Base-by-base conservation (phyloP, 176 grass and related monocot species). In the Typha latifolia region DNA sequence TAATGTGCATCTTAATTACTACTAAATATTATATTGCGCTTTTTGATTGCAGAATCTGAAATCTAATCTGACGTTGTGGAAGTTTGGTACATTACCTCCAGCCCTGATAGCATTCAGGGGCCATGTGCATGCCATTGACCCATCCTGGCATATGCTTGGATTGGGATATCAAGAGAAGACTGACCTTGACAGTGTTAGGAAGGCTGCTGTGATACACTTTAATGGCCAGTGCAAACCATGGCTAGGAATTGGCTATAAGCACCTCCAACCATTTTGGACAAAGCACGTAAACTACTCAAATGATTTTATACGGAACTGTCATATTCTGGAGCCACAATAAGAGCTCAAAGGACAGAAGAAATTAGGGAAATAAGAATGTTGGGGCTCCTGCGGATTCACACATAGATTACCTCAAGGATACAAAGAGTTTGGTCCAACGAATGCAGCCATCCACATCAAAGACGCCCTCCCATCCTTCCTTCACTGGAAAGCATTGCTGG, bases 181-280 rank as follows among this genome's bases (percentile, higher is more conserved):
- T 3, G 74, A 86, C 61, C 68, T 84, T 19, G 80, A 86, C 24
- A 81, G 72, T 71, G 80, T 81, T 51, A 84, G 72, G 67, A 82
- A 80, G 50, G 81, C 90, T 79, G 86, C 83, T 9, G 90, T 95
- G 23, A 73, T 95, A 62, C 90, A 95, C 55, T 95, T 89, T 78
- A 95, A 95, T 79, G 90, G 86, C 6, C 90, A 95, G 81, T 90
- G 86, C 73, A 95, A 90, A 49, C 90, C 90, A 64, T 95, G 90
- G 90, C 75, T 95, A 63, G 86, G 84, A 63, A 95, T 95, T 71
- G 86, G 80, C 53, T 95, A 90, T 70, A 95, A 90, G 76, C 79
- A 86, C 77, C 78, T 95, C 37, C 84, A 95, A 67, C 80, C 86
- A 66, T 86, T 95, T 75, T 95, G 90, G 90, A 79, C 80, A 1